Base-by-base conservation (phyloP, 1,139 yeast genomes). In the Geotrichum klebahnii region DNA sequence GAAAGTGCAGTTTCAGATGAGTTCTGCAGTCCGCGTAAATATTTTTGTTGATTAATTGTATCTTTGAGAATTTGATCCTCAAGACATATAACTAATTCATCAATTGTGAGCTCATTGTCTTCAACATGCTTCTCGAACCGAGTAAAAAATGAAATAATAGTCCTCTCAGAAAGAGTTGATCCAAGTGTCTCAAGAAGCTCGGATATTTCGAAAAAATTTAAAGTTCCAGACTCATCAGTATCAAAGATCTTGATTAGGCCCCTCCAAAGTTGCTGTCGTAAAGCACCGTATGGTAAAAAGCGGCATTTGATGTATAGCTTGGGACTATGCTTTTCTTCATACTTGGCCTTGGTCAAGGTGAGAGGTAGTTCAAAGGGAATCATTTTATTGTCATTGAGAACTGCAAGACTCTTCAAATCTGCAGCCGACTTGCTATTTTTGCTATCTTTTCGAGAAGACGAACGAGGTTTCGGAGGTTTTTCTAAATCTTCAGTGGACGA, bases 261-360 rank as follows among this genome's bases (percentile, higher is more conserved):
- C 33, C 74, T 68, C 95, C 96, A 88, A 58, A 89, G 78, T 50
- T 81, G 80, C 56, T 77, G 78, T 53, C 92, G 74, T 51, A 89
- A 70, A 2, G 73, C 75, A 0, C 74, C 74, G 63, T 88, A 88
- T 0, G 92, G 80, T 55, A 83, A 79, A 61, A 82, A 87, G 51
- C 84, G 73, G 6, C 82, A 83, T 37, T 82, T 71, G 12, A 88
- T 65, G 47, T 76, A 77, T 52, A 88, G 62, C 22, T 69, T 71
- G 0, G 96, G 92, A 2, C 64, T 57, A 55, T 75, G 74, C 46
- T 70, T 69, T 1, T 66, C 70, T n/a, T 60, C 65, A 53, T 59
- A 65, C 51, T 63, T 61, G n/a, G 62, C 53, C 38, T 61, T 58
- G 45, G 63, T 61, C 44, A 74, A 56, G 12, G 61, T 61, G 51